These are phyloP conservation scores for Bremia lactucae DNA, from an alignment of 352 stramenopile genomes.

Conservation along the genomic window DNA sequence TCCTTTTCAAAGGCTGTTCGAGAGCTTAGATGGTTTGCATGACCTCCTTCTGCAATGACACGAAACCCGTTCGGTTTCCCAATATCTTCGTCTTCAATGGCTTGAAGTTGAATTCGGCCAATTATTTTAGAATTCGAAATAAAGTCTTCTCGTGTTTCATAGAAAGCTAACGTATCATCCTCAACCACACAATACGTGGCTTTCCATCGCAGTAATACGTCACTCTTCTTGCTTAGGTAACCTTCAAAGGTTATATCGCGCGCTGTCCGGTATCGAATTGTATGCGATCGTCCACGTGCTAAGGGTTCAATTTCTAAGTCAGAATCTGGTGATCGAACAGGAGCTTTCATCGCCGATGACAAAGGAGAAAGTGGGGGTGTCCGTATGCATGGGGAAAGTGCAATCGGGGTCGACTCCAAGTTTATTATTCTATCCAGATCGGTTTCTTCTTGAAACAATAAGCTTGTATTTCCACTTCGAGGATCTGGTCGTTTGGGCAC, in stretches of 20 bases:
- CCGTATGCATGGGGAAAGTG: constrained; percentile 4
- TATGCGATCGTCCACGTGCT: constrained; percentile 43
- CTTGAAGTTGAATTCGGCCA: constrained; percentile 57
- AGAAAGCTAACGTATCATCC: constrained; percentile 66
- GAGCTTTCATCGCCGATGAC: constrained; percentile 2
- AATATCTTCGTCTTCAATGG: constrained; percentile 52
- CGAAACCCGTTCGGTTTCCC: constrained; percentile 61
- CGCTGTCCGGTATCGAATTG: constrained; percentile 52
- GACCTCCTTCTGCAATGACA: constrained; percentile 54
- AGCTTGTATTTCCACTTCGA: constrained; percentile 30
- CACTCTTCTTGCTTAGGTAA: constrained; percentile 78
- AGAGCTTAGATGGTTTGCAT: constrained; percentile 60
- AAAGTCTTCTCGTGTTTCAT: constrained; percentile 74
- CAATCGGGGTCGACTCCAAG: constrained; percentile 15
- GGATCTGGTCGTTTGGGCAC: constrained; percentile 33
- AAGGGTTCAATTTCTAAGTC: constrained; percentile 7
- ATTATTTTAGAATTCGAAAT: constrained; percentile 73
- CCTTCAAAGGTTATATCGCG: constrained; percentile 73
- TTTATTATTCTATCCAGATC: constrained; percentile 22
- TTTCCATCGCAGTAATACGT: constrained; percentile 60
- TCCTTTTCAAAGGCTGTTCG: constrained; percentile 71
- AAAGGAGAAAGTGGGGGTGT: constrained; percentile 11
- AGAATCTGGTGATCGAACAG: too few species aligned
- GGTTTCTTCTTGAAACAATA: constrained; percentile 45
- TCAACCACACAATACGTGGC: constrained; percentile 70